phyloP scores from a whole-genome alignment of 768 basidiomycete species.

The Pholiota microspora region DNA sequence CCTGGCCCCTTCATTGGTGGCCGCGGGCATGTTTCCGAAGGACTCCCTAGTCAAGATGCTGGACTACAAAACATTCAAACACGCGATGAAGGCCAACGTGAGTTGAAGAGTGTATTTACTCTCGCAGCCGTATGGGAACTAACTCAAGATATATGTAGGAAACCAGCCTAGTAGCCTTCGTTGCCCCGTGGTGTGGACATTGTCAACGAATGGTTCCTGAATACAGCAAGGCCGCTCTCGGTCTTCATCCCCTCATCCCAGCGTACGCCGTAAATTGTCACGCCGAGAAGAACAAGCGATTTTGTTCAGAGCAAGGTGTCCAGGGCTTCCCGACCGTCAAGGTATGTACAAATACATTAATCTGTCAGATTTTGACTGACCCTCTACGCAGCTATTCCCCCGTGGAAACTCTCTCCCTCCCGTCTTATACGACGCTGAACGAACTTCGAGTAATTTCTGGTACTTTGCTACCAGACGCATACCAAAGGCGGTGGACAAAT shows the following conservation, averaged over 20 bases:
- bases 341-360: constrained; percentile 34
- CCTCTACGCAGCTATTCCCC: constrained; percentile 61
- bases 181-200: constrained; percentile 97
- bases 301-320: constrained; percentile 84
- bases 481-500: constrained; percentile 65
- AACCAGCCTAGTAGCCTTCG: constrained; percentile 83
- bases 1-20: constrained; percentile 45
- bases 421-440: constrained; percentile 67
- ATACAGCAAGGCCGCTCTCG: constrained; percentile 77
- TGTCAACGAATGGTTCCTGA: constrained; percentile 87
- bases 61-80: constrained; percentile 66
- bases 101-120: constrained; percentile 22
- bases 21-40: constrained; percentile 44
- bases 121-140: background rate
- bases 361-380: background rate
- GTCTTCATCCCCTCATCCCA: constrained; percentile 78
- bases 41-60: constrained; percentile 71
- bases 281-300: constrained; percentile 69
- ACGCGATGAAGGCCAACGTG: constrained; percentile 75
- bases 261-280: constrained; percentile 96
- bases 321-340: constrained; percentile 95
- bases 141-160: constrained; percentile 40
- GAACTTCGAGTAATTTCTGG: constrained; percentile 70
- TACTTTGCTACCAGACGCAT: constrained; percentile 75
- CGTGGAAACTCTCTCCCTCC: constrained; percentile 63